Base-by-base conservation (phyloP, 352 stramenopile genomes). In the Phytophthora sp. region DNA sequence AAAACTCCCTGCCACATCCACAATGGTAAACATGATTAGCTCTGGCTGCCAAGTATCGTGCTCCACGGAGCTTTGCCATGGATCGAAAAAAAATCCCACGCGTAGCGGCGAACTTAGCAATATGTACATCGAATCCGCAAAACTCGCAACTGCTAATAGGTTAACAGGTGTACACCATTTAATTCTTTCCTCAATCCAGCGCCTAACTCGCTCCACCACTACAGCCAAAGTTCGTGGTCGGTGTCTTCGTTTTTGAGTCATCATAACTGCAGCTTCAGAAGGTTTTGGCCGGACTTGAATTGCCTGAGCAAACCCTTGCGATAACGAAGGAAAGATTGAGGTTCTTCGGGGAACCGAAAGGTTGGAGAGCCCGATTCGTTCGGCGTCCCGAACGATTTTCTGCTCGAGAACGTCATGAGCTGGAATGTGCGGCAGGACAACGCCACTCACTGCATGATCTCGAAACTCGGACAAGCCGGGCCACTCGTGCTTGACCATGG, bases 51-150 rank as follows among this genome's bases (percentile, higher is more conserved):
- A 85, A 2, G 18, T 26, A 38, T 64, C 15, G 35, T 54, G 20
- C 2, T 28, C 24, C 8, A 27, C 6, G 1, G 44, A n/a, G 12
- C 18, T 56, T 17, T 71, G 56, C 52, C 50, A 74, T 15, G 74
- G 66, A 24, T 87, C 75, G 18, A 84, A 84, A 26, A 70, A 57
- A 34, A 83, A 86, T 2, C 75, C 74, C 21, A 84, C 37, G 0
- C 72, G 77, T 11, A 81, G 41, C 11, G 74, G 72, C 41, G 77
- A 53, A 35, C 37, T 70, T 38, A 81, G 32, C 26, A 87, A 49
- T 12, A 84, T 54, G 27, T 79, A 81, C 20, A 81, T 8, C 8
- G 66, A 55, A 32, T 84, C 75, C 4, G 66, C 4, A 24, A 87
- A 77, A 43, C 67, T 75, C 11, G 68, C 51, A 27, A 45, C 43